Evolutionary conservation across 2,329 filamentous ascomycete genomes (phyloP).

Genomic region (Alternaria ethzedia): DNA sequence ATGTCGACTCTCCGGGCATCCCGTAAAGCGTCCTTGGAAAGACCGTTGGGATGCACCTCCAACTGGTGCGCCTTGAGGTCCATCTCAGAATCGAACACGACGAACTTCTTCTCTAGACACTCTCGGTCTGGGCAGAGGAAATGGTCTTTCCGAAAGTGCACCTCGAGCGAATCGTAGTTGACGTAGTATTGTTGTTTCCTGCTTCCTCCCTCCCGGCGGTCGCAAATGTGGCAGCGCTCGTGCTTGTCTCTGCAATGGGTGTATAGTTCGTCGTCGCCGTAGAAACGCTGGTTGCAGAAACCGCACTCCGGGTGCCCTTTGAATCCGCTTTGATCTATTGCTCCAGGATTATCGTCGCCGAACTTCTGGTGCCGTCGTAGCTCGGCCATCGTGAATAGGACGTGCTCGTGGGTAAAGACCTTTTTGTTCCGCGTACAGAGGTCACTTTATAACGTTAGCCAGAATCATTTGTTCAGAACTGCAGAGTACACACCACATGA

Average conservation of each 20-base stretch:
- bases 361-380: slow-evolving; percentile 86
- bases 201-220: slow-evolving; percentile 63
- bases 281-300: slow-evolving; percentile 91
- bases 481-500: slow-evolving; percentile 69
- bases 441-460: slow-evolving; percentile 60
- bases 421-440: slow-evolving; percentile 94
- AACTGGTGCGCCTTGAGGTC: slow-evolving; percentile 94
- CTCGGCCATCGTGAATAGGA: slow-evolving; percentile 82
- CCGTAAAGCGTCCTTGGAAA: slow-evolving; percentile 82
- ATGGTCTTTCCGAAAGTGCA: slow-evolving; percentile 87
- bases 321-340: slow-evolving; percentile 92
- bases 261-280: slow-evolving; percentile 94
- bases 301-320: slow-evolving; percentile 93
- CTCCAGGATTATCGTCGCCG: slow-evolving; percentile 89
- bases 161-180: slow-evolving; percentile 84
- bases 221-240: slow-evolving; percentile 93
- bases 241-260: slow-evolving; percentile 92
- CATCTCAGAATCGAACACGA: slow-evolving; percentile 94
- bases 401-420: slow-evolving; percentile 97
- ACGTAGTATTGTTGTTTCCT: slow-evolving; percentile 87
- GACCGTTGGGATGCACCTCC: slow-evolving; percentile 76
- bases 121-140: slow-evolving; percentile 84
- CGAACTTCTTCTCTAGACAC: slow-evolving; percentile 95
- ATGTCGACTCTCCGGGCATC: slow-evolving; percentile 88
- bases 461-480: not conserved